Conservation (phyloP, 2,329 filamentous ascomycete genomes). For the Lachnellula arida region DNA sequence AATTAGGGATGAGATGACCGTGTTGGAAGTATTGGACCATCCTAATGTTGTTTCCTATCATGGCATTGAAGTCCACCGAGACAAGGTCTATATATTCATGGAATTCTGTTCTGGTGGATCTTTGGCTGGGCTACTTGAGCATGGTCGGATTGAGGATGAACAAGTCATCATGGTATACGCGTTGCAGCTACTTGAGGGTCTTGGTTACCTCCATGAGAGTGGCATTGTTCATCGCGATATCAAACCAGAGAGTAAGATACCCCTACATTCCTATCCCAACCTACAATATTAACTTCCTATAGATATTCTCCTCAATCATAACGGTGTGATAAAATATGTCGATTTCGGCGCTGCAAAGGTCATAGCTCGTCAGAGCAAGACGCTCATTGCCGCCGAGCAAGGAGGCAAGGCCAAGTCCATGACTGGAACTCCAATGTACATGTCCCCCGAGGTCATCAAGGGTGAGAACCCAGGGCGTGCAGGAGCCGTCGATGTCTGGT, state of each 20-base stretch:
- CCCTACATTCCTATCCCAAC: not conserved
- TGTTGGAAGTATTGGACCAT: slow-evolving; percentile 91
- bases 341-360: slow-evolving; percentile 98
- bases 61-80: slow-evolving; percentile 94
- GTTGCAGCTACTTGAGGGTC: slow-evolving; percentile 85
- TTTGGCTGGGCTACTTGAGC: slow-evolving; percentile 81
- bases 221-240: slow-evolving; percentile 95
- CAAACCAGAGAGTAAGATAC: slow-evolving; percentile 87
- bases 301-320: slow-evolving; percentile 95
- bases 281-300: slow-evolving; percentile 13
- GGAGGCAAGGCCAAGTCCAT: slow-evolving; percentile 72
- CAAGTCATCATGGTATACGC: slow-evolving; percentile 97
- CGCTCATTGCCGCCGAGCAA: slow-evolving; percentile 58
- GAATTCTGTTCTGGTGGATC: slow-evolving; percentile 97
- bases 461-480: slow-evolving; percentile 76
- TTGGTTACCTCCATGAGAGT: slow-evolving; percentile 88
- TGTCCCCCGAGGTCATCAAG: slow-evolving; percentile 98
- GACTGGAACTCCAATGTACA: slow-evolving; percentile 99
- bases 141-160: slow-evolving; percentile 96
- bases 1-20: slow-evolving; percentile 95
- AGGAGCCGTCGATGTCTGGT: slow-evolving; percentile 93
- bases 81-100: slow-evolving; percentile 99
- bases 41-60: slow-evolving; percentile 98
- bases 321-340: slow-evolving; percentile 98
- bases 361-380: slow-evolving; percentile 89